These are phyloP conservation scores for Alisma plantagoaquatica DNA, from an alignment of 106 monocot genomes.

Conservation along the genomic window DNA sequence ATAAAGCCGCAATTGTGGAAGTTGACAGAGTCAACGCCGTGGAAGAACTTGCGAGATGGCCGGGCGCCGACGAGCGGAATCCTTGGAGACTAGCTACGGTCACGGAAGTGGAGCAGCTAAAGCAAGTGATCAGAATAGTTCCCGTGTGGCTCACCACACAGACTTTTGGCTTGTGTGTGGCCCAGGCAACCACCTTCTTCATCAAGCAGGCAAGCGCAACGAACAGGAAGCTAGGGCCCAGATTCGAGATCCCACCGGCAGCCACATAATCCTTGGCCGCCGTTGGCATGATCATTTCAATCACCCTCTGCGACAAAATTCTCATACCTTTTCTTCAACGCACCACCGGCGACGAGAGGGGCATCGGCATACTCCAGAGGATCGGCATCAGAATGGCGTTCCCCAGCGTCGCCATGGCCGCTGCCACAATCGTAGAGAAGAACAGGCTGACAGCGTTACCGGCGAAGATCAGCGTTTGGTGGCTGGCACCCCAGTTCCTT, in stretches of 20 bases:
- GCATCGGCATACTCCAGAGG: slow-evolving; percentile 52
- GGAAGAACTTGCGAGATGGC: slow-evolving; percentile 20
- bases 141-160: slow-evolving; percentile 58
- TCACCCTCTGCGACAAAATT: slow-evolving; percentile 53
- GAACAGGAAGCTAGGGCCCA: slow-evolving; percentile 25
- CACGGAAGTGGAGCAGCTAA: slow-evolving; percentile 69
- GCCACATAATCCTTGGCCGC: slow-evolving; percentile 44
- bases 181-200: slow-evolving; percentile 72
- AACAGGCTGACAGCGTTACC: slow-evolving; percentile 16
- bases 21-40: background rate
- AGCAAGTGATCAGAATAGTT: slow-evolving; percentile 39
- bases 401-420: slow-evolving; percentile 24
- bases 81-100: slow-evolving; percentile 62
- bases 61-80: background rate
- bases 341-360: slow-evolving; percentile 38
- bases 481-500: slow-evolving; percentile 67
- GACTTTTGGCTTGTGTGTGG: slow-evolving; percentile 39
- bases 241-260: slow-evolving; percentile 57
- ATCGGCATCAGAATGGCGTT: slow-evolving; percentile 58
- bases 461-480: slow-evolving; percentile 42
- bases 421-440: slow-evolving; percentile 39
- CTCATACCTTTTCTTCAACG: slow-evolving; percentile 44
- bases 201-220: slow-evolving; percentile 65
- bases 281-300: slow-evolving; percentile 44
- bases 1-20: slow-evolving; percentile 22